These are phyloP conservation scores for Candida chilensis DNA, from an alignment of 805 yeast genomes.

Conservation along the genomic window DNA sequence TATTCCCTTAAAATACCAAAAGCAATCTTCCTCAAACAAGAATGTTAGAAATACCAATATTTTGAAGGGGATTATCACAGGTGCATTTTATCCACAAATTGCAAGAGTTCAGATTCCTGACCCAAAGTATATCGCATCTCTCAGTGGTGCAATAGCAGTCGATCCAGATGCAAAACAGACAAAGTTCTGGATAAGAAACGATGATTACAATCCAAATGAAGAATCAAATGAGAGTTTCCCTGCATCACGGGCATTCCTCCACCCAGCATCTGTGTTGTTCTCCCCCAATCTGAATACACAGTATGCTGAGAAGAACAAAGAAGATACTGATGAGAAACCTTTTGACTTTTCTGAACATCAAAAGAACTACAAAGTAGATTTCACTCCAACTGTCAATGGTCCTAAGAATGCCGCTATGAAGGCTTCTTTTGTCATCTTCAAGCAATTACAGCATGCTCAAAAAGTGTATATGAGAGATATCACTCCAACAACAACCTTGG, in stretches of 20 bases:
- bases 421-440: slow-evolving; percentile 56
- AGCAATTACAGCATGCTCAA: slow-evolving; percentile 49
- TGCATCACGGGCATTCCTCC: too few relatives aligned
- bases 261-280: slow-evolving; percentile 78
- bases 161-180: slow-evolving; percentile 75
- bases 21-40: slow-evolving; percentile 24
- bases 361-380: slow-evolving; percentile 22
- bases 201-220: slow-evolving; percentile 24
- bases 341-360: slow-evolving; percentile 17
- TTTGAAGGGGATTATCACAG: slow-evolving; percentile 62
- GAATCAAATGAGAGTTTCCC: slow-evolving; percentile 6
- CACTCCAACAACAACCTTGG: slow-evolving; percentile 70
- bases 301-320: too few relatives aligned
- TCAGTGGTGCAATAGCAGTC: slow-evolving; percentile 75
- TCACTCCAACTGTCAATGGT: slow-evolving; percentile 26
- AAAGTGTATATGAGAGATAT: slow-evolving; percentile 66
- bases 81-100: slow-evolving; percentile 75
- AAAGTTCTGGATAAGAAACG: slow-evolving; percentile 66
- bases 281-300: too few relatives aligned
- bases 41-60: slow-evolving; percentile 42
- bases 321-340: slow-evolving; percentile 10
- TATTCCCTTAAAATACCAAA: slow-evolving; percentile 43
- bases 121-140: slow-evolving; percentile 58
- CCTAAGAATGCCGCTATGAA: slow-evolving; percentile 24
- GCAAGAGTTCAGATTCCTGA: slow-evolving; percentile 80